Base-by-base conservation (phyloP, 371 early-diverging fungal genomes). In the Rhizopus stolonifer region DNA sequence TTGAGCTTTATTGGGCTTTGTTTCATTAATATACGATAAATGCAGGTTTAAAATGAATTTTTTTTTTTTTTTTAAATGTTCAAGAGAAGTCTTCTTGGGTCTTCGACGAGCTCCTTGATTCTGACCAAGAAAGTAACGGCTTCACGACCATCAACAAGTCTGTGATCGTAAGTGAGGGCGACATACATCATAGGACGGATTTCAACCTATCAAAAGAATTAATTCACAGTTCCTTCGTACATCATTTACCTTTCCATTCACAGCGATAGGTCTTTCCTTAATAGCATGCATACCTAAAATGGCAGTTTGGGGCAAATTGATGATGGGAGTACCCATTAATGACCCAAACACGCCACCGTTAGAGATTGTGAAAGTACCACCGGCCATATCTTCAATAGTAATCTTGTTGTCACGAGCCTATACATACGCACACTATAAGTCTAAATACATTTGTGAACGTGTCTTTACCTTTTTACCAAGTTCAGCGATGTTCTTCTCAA, bases 171-270 rank as follows among this genome's bases (percentile, higher is more conserved):
- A 44, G 98, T 95, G 39, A 98, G 82, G 19, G 97, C 97, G 56
- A 98, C 76, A 67, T 96, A 96, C 98, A 98, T 98, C 96, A 98
- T 96, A 31, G 98, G 98, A 49, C 97, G 92, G 64, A 92, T 86
- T 69, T 90, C 96, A 57, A 91, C 74, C 86, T 87, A 63, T 26
- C 4, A 23, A n/a, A 14, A 15, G 2, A 29, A 26, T 26, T 29
- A 19, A 10, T 3, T 18, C 29, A 54, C 36, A 15, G 21, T 24
- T 38, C 18, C 17, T 11, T 21, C 19, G 36, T 24, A 31, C 31
- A 10, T 9, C 17, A 9, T 24, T 40, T 59, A 73, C 69, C 90
- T 96, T 87, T 72, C 97, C 98, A 58, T 95, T 84, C 45, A 98
- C 84, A 42, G 84, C 97, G 49, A 98, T 88, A 33, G 96, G 86